Base-by-base conservation (phyloP, 2,329 filamentous ascomycete genomes). In the Stagonosporopsis tanaceti region DNA sequence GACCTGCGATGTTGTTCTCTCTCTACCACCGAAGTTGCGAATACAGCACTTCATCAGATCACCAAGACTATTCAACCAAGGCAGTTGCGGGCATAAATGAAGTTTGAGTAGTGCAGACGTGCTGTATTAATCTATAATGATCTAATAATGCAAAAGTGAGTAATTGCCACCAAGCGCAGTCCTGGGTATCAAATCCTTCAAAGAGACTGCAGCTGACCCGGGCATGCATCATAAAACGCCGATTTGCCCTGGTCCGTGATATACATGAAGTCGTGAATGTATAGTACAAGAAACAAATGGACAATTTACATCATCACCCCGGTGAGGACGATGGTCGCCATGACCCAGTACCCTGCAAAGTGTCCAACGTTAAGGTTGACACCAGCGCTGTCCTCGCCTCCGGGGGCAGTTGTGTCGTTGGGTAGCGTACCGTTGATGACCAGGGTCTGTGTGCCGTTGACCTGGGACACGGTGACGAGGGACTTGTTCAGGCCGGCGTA, bases 351-450 rank as follows among this genome's bases (percentile, higher is more conserved):
- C 2, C 79, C 77, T 17, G 70, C 65, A 37, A 70, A 73, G 51
- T 75, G 68, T 12, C 70, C 63, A 11, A 72, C 39, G 4, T 52
- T 61, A 30, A 70, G 32, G n/a, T 57, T 47, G n/a, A 65, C 45
- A 3, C 64, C 66, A 4, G 61, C 68, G 24, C 66, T 66, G 35
- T 70, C 70, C 28, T 75, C 73, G 1, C 76, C 77, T 14, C 77
- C 77, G 9, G 77, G 68, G 2, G 78, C 76, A 2, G 77, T 79
- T 0, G 80, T 82, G 2, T 76, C 80, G 64, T 90, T 89, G 28
- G 87, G 85, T 3, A 94, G 78, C 0, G 89, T 90, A n/a, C 91
- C 91, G 72, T 93, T 92, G 71, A 94, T 78, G 28, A 91, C 79
- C 35, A 95, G 83, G 1, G 85, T 88, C 4, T 71, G 70, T 1